Evolutionary conservation across 2,329 filamentous ascomycete species (phyloP).

Genomic region (Dichotomopilus funicola): DNA sequence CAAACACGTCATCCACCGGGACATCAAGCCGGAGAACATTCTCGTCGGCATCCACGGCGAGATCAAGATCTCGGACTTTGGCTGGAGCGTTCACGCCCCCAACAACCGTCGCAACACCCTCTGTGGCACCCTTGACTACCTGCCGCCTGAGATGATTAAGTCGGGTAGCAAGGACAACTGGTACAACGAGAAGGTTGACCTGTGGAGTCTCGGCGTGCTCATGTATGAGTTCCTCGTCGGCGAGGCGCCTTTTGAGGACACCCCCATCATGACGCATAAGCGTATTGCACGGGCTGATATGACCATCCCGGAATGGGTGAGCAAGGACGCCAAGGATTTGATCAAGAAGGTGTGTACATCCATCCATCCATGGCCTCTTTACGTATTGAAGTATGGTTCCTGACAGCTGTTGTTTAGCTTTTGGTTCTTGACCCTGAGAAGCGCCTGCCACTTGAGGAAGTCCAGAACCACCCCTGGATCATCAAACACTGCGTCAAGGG

Average conservation of each 20-base stretch:
- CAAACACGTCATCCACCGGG: constrained; percentile 94
- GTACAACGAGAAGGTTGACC: constrained; percentile 91
- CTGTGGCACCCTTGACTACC: constrained; percentile 95
- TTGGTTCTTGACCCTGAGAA: constrained; percentile 92
- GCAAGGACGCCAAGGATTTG: constrained; percentile 80
- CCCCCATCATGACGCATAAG: constrained; percentile 85
- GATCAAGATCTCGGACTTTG: constrained; percentile 97
- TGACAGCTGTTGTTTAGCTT: constrained; percentile 44
- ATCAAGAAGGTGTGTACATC: constrained; percentile 67
- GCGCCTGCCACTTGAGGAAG: constrained; percentile 80
- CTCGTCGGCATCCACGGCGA: constrained; percentile 93
- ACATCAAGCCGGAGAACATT: constrained; percentile 98
- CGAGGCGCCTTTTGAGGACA: constrained; percentile 95
- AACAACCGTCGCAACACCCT: constrained; percentile 91
- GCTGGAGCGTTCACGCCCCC: constrained; percentile 96
- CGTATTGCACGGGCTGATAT: constrained; percentile 87
- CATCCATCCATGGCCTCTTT: constrained; percentile 11
- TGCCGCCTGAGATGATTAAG: constrained; percentile 96
- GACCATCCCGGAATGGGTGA: constrained; percentile 85
- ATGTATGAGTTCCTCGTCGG: constrained; percentile 96
- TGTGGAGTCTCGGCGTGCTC: constrained; percentile 92
- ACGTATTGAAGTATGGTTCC: neutral
- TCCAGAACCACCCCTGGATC: constrained; percentile 92
- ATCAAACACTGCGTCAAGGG: constrained; percentile 80
- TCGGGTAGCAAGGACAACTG: constrained; percentile 74